These are phyloP conservation scores for Fusarium transvaalense DNA, from an alignment of 2,329 filamentous ascomycete genomes.

Conservation along the genomic window DNA sequence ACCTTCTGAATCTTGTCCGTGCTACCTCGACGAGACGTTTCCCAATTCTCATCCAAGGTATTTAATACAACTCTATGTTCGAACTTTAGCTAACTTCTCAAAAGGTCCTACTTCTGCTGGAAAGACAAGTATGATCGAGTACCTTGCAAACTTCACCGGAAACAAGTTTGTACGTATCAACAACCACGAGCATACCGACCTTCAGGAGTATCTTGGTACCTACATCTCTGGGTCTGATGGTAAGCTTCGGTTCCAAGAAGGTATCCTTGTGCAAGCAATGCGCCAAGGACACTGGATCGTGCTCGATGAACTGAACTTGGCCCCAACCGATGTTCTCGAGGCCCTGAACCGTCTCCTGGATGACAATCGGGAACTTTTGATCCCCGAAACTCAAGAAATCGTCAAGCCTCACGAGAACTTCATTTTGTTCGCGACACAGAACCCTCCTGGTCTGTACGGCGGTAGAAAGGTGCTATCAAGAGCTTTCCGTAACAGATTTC, in stretches of 20 bases:
- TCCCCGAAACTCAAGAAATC: constrained; percentile 95
- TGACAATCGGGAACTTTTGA: constrained; percentile 94
- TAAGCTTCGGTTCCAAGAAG: constrained; percentile 90
- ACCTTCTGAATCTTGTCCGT: constrained; percentile 92
- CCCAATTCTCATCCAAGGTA: constrained; percentile 93
- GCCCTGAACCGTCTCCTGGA: constrained; percentile 95
- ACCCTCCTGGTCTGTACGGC: constrained; percentile 94
- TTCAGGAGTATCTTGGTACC: constrained; percentile 97
- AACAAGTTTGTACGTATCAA: constrained; percentile 99
- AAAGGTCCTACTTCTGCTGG: constrained; percentile 97
- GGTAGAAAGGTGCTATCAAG: constrained; percentile 93
- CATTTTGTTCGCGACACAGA: constrained; percentile 98
- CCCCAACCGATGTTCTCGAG: constrained; percentile 96
- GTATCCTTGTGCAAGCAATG: constrained; percentile 90
- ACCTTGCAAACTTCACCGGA: constrained; percentile 94
- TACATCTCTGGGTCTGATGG: constrained; percentile 91
- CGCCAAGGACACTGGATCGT: constrained; percentile 97
- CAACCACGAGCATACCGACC: constrained; percentile 98
- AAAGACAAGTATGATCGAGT: constrained; percentile 99
- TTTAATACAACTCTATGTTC: too few relatives aligned
- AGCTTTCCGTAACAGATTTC: constrained; percentile 95
- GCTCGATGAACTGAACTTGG: constrained; percentile 95
- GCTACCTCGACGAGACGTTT: constrained; percentile 93
- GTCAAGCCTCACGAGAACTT: constrained; percentile 94
- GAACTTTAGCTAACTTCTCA: too few relatives aligned